A percentile compares a stretch with the other conserved stretches of the same genome.
Evolutionary conservation across 495 filamentous ascomycete species (phyloP).

Genomic region (Penicillium paxilli): DNA sequence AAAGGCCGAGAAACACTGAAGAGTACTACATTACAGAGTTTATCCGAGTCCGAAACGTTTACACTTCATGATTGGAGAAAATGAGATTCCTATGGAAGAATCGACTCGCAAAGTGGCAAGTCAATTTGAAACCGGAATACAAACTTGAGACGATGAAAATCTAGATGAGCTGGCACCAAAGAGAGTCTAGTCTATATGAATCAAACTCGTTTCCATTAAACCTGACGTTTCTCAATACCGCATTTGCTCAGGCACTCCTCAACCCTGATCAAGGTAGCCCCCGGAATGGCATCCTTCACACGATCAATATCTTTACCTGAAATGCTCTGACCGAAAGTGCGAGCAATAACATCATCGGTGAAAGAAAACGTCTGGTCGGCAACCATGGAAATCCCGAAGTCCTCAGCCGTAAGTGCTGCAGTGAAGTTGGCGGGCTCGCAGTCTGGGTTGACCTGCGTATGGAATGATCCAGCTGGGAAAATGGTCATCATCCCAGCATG

Average conservation of each 20-base stretch:
- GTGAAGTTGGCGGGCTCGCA: slow-evolving; percentile 29
- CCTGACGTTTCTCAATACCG: slow-evolving; percentile 15
- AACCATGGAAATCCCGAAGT: slow-evolving; percentile 23
- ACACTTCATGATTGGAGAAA: too few relatives aligned
- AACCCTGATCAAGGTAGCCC: slow-evolving; percentile 15
- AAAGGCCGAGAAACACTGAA: too few relatives aligned
- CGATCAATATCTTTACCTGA: slow-evolving; percentile 27
- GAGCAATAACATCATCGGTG: slow-evolving; percentile 20
- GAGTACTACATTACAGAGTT: too few relatives aligned
- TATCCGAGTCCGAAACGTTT: too few relatives aligned
- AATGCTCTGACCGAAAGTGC: slow-evolving; percentile 24
- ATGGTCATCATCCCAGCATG: slow-evolving; percentile 46
- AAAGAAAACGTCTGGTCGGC: slow-evolving; percentile 18
- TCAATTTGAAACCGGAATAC: too few relatives aligned
- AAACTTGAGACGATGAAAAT: neutral
- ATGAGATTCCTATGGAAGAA: too few relatives aligned
- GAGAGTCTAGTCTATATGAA: too few relatives aligned
- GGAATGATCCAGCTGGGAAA: slow-evolving; percentile 46
- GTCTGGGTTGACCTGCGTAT: slow-evolving; percentile 53
- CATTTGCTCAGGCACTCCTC: slow-evolving; percentile 31
- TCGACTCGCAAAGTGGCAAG: too few relatives aligned
- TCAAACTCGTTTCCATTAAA: slow-evolving; percentile 2
- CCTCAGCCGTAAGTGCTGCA: slow-evolving; percentile 25
- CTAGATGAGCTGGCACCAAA: too few relatives aligned
- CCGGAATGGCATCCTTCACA: slow-evolving; percentile 20